Evolutionary conservation across 176 grass and related monocot genomes (phyloP).

Genomic region (Coix lacrymajobi): DNA sequence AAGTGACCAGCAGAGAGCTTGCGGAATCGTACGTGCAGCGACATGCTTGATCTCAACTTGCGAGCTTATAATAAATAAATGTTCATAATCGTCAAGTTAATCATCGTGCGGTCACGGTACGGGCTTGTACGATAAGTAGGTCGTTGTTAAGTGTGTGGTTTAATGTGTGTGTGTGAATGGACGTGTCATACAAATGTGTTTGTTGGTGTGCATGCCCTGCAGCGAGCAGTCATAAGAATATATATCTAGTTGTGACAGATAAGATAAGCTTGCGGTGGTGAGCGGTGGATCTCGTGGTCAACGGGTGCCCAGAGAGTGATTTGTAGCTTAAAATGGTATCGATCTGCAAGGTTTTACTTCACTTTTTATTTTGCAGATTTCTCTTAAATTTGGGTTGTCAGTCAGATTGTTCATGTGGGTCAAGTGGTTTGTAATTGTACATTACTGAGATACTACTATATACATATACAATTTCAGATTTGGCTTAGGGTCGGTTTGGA

Average conservation of each 20-base stretch:
- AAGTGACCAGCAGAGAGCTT: background rate
- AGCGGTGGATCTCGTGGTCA: constrained; percentile 19
- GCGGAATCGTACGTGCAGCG: too few species aligned
- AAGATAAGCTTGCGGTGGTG: constrained; percentile 17
- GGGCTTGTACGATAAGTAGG: constrained; percentile 27
- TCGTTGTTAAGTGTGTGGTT: constrained; percentile 5
- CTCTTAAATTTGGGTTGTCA: background rate
- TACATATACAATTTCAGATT: too few species aligned
- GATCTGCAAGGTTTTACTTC: background rate
- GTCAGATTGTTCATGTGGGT: constrained; percentile 16
- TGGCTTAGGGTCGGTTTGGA: too few species aligned
- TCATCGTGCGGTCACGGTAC: background rate
- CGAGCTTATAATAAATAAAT: background rate
- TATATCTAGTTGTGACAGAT: constrained; percentile 11
- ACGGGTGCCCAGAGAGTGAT: constrained; percentile 30
- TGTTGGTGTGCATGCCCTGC: constrained; percentile 1
- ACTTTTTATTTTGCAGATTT: background rate
- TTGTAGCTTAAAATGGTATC: constrained; percentile 37
- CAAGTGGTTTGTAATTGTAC: constrained; percentile 29
- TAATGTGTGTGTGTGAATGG: constrained; percentile 16
- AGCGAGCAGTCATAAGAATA: constrained; percentile 25
- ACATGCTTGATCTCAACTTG: background rate
- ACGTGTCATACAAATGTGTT: constrained; percentile 11
- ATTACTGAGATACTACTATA: too few species aligned
- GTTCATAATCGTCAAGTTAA: background rate